These are phyloP conservation scores for Tubosaeta sp. DNA, from an alignment of 768 basidiomycete species.

Conservation along the genomic window DNA sequence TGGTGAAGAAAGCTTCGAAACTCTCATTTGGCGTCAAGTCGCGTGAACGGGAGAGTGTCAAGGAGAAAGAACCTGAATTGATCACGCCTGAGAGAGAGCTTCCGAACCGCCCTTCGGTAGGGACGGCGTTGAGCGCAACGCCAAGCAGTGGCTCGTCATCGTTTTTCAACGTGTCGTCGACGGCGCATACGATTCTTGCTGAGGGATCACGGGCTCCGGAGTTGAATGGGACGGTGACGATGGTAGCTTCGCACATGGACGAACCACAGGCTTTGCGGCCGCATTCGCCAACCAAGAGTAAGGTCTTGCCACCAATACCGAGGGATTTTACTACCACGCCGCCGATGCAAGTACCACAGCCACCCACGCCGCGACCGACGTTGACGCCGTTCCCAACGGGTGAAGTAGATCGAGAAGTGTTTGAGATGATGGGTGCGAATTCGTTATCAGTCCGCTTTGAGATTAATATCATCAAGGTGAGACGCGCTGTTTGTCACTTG, in stretches of 20 bases:
- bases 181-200: constrained; percentile 39
- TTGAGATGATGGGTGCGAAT: constrained; percentile 72
- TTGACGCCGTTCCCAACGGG: constrained; percentile 59
- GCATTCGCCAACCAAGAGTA: constrained; percentile 53
- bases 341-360: constrained; percentile 12
- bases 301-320: constrained; percentile 78
- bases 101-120: constrained; percentile 40
- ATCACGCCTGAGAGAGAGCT: constrained; percentile 43
- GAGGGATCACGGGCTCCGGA: constrained; percentile 33
- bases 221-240: constrained; percentile 19
- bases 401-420: constrained; percentile 61
- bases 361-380: constrained; percentile 34
- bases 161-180: constrained; percentile 77
- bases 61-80: constrained; percentile 41
- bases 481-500: background rate
- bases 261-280: constrained; percentile 37
- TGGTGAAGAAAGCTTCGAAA: constrained; percentile 74
- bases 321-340: constrained; percentile 50
- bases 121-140: constrained; percentile 54
- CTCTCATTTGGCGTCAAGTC: constrained; percentile 71
- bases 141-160: constrained; percentile 78
- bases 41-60: constrained; percentile 41
- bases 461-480: constrained; percentile 93
- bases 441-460: constrained; percentile 91
- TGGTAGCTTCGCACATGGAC: constrained; percentile 17